Percentiles rank a stretch among this genome's conserved stretches.
Evolutionary conservation across 306 rosid species (phyloP).

Genomic region (Gastrolobium villosum): DNA sequence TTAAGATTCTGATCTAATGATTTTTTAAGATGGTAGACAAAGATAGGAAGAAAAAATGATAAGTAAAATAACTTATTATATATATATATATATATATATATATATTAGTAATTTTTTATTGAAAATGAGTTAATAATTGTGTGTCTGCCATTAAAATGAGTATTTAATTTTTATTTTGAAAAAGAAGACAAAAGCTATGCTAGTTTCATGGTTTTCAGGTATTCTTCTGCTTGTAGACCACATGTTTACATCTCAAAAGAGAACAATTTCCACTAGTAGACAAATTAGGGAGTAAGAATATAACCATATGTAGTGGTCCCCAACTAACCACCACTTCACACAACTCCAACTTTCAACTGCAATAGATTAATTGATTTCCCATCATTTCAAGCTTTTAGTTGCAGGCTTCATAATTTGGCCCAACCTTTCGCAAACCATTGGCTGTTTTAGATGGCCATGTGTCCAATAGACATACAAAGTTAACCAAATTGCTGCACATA

Average conservation of each 20-base stretch:
- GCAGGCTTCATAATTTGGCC: slow-evolving; percentile 32
- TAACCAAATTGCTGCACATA: not conserved
- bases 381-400: no score
- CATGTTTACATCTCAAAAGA: not conserved
- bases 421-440: not conserved
- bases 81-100: no score
- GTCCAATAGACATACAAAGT: slow-evolving; percentile 18
- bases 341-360: slow-evolving; percentile 26
- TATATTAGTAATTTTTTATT: no score
- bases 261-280: not conserved
- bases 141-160: no score
- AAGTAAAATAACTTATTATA: no score
- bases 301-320: not conserved
- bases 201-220: not conserved
- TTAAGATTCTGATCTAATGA: no score
- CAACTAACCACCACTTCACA: not conserved
- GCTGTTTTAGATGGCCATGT: slow-evolving; percentile 20
- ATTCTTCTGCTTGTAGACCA: not conserved
- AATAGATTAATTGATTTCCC: not conserved
- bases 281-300: not conserved
- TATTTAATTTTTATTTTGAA: not conserved
- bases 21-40: no score
- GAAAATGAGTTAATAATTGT: no score
- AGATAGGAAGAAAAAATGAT: no score
- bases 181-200: not conserved